Evolutionary conservation across 306 rosid species (phyloP).

Genomic region (Arachis stenosperma): DNA sequence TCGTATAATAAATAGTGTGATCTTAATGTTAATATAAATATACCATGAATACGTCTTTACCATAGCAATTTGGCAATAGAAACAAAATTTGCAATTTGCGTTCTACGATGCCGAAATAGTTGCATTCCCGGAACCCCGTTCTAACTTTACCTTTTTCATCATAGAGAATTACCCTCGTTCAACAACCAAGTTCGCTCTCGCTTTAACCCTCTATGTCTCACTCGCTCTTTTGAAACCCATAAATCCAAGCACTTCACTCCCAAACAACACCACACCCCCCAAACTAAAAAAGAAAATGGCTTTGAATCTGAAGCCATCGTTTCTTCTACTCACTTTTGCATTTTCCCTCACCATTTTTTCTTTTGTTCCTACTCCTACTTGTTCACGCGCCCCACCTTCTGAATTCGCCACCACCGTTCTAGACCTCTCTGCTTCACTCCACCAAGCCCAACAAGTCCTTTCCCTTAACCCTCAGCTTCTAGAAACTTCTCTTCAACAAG

Average conservation of each 20-base stretch:
- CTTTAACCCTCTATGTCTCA: not conserved
- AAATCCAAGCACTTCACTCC: too few species aligned
- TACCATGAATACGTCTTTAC: not conserved
- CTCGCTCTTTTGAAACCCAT: not conserved
- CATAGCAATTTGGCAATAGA: not conserved
- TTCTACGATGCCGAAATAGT: not conserved
- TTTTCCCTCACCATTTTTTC: slow-evolving; percentile 8
- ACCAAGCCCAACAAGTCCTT: slow-evolving; percentile 60
- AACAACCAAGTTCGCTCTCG: slow-evolving; percentile 39
- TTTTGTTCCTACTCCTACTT: slow-evolving; percentile 15
- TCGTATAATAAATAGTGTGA: too few species aligned
- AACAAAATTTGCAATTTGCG: not conserved
- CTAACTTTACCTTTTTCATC: not conserved
- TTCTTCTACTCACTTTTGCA: slow-evolving; percentile 24
- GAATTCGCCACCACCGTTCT: slow-evolving; percentile 43
- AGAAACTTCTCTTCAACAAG: slow-evolving; percentile 20
- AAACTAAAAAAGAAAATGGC: slow-evolving; percentile 44
- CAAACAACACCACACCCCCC: too few species aligned
- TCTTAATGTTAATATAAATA: too few species aligned
- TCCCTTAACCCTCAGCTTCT: slow-evolving; percentile 45
- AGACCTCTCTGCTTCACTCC: slow-evolving; percentile 60
- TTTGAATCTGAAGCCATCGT: slow-evolving; percentile 17
- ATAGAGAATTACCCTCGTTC: not conserved
- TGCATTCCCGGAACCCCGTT: not conserved
- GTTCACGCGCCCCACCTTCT: slow-evolving; percentile 41